Percentiles rank a stretch among this genome's conserved stretches.
These are phyloP conservation scores for Ramalina peruviana DNA, from an alignment of 495 filamentous ascomycete genomes.

Conservation along the genomic window DNA sequence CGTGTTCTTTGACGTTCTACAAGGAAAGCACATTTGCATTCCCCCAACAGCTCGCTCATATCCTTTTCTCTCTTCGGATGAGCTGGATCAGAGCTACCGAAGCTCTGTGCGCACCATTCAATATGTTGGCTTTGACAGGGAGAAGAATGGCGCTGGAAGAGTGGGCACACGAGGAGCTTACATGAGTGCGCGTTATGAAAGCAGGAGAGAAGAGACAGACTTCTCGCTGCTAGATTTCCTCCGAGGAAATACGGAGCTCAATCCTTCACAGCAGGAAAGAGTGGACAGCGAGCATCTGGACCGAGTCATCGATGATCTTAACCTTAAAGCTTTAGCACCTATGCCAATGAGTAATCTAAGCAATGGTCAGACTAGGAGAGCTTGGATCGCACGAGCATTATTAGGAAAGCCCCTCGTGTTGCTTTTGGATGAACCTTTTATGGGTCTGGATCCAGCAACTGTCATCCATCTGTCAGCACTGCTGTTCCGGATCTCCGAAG, in stretches of 20 bases:
- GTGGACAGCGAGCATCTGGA: conserved; percentile 33
- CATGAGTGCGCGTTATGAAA: conserved; percentile 86
- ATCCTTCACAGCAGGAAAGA: conserved; percentile 45
- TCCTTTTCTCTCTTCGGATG: conserved; percentile 53
- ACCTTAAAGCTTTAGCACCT: conserved; percentile 46
- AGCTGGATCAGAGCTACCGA: conserved; percentile 38
- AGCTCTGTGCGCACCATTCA: conserved; percentile 52
- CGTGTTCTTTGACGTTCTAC: conserved; percentile 59
- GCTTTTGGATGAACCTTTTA: conserved; percentile 88
- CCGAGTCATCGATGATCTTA: conserved; percentile 50
- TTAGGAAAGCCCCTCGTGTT: conserved; percentile 66
- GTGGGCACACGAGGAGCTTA: conserved; percentile 53
- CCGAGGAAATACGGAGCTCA: conserved; percentile 61
- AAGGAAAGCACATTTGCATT: conserved; percentile 55
- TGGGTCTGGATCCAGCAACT: conserved; percentile 85
- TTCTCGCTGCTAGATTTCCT: conserved; percentile 72
- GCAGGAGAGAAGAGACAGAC: conserved; percentile 69
- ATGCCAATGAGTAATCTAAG: conserved; percentile 80
- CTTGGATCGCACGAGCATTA: conserved; percentile 75
- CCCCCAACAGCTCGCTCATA: conserved; percentile 60
- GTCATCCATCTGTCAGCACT: conserved; percentile 52
- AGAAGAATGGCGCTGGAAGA: conserved; percentile 41
- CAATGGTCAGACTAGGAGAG: conserved; percentile 81
- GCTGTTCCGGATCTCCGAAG: conserved; percentile 48
- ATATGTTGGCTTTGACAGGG: conserved; percentile 68